phyloP scores from a whole-genome alignment of 208 protist genomes.

The Angomonas desouzai region DNA sequence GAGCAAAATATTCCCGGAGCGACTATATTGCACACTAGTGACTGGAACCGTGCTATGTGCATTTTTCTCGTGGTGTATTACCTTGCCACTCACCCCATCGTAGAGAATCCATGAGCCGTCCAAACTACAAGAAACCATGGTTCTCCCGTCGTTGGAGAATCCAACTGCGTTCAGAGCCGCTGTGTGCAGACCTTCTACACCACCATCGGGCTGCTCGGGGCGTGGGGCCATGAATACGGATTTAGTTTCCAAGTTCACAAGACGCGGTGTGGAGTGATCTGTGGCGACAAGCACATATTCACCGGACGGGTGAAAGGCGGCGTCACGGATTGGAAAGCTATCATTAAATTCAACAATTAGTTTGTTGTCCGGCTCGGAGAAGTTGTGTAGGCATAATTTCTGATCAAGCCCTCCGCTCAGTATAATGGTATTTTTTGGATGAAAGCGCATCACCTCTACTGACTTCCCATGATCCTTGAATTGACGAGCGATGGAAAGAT shows the following conservation, averaged over 20 bases:
- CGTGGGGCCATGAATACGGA: conserved; percentile 34
- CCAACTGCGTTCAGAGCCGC: conserved; percentile 56
- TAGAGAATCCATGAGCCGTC: conserved; percentile 77
- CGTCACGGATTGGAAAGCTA: conserved; percentile 59
- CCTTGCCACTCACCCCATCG: conserved; percentile 69
- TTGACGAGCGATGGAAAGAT: conserved; percentile 62
- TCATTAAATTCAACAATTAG: conserved; percentile 68
- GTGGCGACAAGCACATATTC: conserved; percentile 77
- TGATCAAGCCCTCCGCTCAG: conserved; percentile 67
- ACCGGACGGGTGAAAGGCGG: conserved; percentile 73
- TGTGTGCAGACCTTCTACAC: conserved; percentile 27
- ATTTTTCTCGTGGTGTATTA: conserved; percentile 43
- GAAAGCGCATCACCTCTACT: conserved; percentile 77
- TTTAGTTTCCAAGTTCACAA: conserved; percentile 63
- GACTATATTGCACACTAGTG: conserved; percentile 78
- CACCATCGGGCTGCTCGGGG: not conserved
- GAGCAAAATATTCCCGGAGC: conserved; percentile 71
- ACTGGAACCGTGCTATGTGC: conserved; percentile 74
- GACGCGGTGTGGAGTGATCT: conserved; percentile 62
- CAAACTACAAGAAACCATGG: conserved; percentile 54
- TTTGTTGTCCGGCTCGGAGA: conserved; percentile 48
- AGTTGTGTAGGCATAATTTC: conserved; percentile 61
- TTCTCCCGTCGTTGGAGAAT: conserved; percentile 59
- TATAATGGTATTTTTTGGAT: conserved; percentile 54
- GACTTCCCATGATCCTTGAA: conserved; percentile 63